Evolutionary conservation across 306 rosid species (phyloP).

Genomic region (Pachyrhizus erosus): DNA sequence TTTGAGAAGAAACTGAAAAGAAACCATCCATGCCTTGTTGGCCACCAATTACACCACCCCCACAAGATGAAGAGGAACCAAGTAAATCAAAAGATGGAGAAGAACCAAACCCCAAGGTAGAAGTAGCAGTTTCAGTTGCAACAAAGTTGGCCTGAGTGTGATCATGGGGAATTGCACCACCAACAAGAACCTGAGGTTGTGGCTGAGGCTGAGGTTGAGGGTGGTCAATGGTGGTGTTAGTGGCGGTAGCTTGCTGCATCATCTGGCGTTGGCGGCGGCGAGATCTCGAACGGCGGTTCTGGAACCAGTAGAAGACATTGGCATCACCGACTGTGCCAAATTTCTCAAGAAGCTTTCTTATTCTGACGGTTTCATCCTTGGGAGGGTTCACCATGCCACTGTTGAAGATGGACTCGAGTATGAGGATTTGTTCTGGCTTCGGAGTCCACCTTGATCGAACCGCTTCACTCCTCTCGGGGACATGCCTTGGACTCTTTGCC

Average conservation of each 20-base stretch:
- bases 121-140: neutral
- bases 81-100: conserved; percentile 16
- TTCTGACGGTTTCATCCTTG: conserved; percentile 82
- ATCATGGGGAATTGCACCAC: conserved; percentile 53
- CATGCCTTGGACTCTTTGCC: conserved; percentile 51
- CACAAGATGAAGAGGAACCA: conserved; percentile 48
- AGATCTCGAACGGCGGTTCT: conserved; percentile 92
- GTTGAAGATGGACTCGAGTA: conserved; percentile 95
- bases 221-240: neutral
- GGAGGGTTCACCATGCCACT: conserved; percentile 97
- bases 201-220: neutral
- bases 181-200: neutral
- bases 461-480: conserved; percentile 66
- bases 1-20: conserved; percentile 57
- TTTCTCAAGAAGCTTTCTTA: conserved; percentile 80
- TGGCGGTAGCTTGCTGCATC: conserved; percentile 57
- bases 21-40: conserved; percentile 41
- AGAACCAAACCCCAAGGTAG: conserved; percentile 40
- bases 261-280: conserved; percentile 97
- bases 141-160: neutral
- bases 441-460: conserved; percentile 96
- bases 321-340: conserved; percentile 92
- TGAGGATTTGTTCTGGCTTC: conserved; percentile 89
- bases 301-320: conserved; percentile 98
- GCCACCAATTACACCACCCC: conserved; percentile 21